Conservation (phyloP, 768 basidiomycete species). For the Xerocomus spinulosus region DNA sequence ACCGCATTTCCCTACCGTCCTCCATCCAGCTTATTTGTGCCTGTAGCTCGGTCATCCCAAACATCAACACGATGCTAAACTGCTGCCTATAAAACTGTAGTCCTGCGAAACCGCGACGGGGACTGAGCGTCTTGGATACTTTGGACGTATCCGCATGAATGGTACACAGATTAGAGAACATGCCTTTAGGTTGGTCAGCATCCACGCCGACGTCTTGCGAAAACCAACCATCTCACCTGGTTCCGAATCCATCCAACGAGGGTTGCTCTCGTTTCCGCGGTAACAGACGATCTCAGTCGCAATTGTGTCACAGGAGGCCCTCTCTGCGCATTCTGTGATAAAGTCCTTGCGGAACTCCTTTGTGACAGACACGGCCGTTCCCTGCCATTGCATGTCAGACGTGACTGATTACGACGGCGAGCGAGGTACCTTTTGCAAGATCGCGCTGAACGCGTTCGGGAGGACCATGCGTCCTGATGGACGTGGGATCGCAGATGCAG, state of each 20-base stretch:
- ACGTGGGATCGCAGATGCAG: slow-evolving; percentile 24
- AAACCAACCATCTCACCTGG: slow-evolving; percentile 15
- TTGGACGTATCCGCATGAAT: slow-evolving; percentile 26
- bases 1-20: slow-evolving; percentile 26
- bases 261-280: slow-evolving; percentile 19
- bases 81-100: slow-evolving; percentile 29
- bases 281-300: slow-evolving; percentile 32
- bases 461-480: slow-evolving; percentile 31
- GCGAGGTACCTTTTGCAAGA: slow-evolving; percentile 24
- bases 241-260: slow-evolving; percentile 30
- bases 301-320: slow-evolving; percentile 24
- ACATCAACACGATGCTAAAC: slow-evolving; percentile 39
- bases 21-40: slow-evolving; percentile 45
- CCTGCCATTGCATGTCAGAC: slow-evolving; percentile 13
- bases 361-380: slow-evolving; percentile 26
- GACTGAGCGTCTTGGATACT: slow-evolving; percentile 28
- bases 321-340: slow-evolving; percentile 27
- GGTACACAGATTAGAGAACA: slow-evolving; percentile 23
- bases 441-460: slow-evolving; percentile 31
- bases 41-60: slow-evolving; percentile 45
- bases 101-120: slow-evolving; percentile 27
- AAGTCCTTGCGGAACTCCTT: slow-evolving; percentile 33
- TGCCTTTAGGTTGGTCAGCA: slow-evolving; percentile 15
- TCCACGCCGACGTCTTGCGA: not conserved
- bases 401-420: not conserved